Base-by-base conservation (phyloP, 345 rosid genomes). In the Brassica juncea region DNA sequence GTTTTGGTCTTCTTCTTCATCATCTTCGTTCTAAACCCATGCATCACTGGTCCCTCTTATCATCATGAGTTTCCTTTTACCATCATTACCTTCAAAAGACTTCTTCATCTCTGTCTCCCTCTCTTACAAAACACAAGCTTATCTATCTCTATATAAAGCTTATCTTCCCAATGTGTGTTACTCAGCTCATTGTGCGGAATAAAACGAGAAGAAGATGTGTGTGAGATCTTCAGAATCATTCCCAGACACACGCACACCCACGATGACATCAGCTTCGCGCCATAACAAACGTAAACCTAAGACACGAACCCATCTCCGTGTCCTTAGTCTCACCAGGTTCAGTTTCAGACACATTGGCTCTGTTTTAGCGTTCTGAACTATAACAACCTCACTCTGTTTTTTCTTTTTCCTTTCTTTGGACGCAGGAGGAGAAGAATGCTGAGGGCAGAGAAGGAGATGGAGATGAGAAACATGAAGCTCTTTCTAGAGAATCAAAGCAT, bases 401-500 rank as follows among this genome's bases (percentile, higher is more conserved):
- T 71, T 30, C 52, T 8, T 19, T 39, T 14, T 52, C 16, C n/a
- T 25, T 70, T 16, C 11, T 71, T 57, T 57, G n/a, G 44, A 3
- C 2, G 19, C 72, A 61, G 81, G 77, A 85, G 90, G 68, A 84
- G 87, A 84, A 77, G 84, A 66, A 58, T 80, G 31, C 15, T 58
- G 31, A 72, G 15, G n/a, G 78, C 73, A 70, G 63, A 82, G 73
- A 85, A 70, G 65, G 82, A 75, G 66, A 84, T 89, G 86, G 81
- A 84, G 70, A 84, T 84, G 68, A 87, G 81, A 86, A 94, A 92
- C 86, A 30, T 82, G 86, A 86, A 71, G 72, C 87, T 94, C 32
- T 85, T 84, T 71, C 32, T 84, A 85, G 71, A 88, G 87, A 94
- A 94, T 76, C 86, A 83, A 69, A 86, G 82, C 80, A 88, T 94